Conservation (phyloP, 108 stramenopile genomes). For the Pseudonitzschia multiseries region DNA sequence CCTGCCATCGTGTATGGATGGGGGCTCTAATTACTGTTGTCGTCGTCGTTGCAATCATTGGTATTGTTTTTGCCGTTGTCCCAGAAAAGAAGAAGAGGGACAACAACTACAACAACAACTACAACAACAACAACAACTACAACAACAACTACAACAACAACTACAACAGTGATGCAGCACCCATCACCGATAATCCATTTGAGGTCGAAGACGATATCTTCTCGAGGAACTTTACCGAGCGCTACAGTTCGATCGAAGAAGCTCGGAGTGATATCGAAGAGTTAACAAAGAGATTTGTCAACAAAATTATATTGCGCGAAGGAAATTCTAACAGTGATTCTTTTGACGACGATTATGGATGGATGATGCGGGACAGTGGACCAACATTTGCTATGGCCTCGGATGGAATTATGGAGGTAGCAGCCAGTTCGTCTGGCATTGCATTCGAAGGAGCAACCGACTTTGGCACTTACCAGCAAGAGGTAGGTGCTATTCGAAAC, state of each 20-base stretch:
- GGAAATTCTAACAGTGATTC: background rate
- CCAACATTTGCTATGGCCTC: no score
- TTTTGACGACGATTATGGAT: background rate
- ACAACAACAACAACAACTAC: background rate
- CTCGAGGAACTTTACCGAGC: conserved; percentile 11
- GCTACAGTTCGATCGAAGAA: conserved; percentile 22
- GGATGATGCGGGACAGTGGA: no score
- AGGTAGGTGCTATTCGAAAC: conserved; percentile 47
- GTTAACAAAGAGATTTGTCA: conserved; percentile 19
- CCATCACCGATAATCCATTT: background rate
- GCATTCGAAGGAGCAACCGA: conserved; percentile 4
- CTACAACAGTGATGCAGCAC: no score
- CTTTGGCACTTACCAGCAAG: conserved; percentile 66
- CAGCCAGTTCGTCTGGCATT: background rate
- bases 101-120: background rate
- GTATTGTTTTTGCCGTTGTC: conserved; percentile 4
- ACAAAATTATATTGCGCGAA: conserved; percentile 18
- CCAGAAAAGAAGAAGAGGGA: background rate
- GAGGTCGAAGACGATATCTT: background rate
- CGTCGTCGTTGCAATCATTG: conserved; percentile 6
- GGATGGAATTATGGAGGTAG: no score
- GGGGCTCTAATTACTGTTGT: conserved; percentile 8
- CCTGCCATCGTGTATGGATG: background rate
- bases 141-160: background rate
- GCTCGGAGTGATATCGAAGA: conserved; percentile 22